These are phyloP conservation scores for Mycena venus DNA, from an alignment of 768 basidiomycete species.

Conservation along the genomic window DNA sequence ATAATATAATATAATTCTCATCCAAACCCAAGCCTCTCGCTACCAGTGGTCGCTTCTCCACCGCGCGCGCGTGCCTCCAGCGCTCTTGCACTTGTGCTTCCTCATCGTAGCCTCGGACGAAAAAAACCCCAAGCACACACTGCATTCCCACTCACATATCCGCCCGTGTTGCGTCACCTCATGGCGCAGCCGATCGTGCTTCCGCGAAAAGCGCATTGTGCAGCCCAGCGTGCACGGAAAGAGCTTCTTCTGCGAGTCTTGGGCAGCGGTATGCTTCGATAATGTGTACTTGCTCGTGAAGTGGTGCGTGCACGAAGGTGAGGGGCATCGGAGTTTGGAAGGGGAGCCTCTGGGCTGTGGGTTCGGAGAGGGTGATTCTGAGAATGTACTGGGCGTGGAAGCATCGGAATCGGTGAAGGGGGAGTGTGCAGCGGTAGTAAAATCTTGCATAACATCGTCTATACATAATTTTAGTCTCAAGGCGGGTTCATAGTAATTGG, in stretches of 20 bases:
- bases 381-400: neutral
- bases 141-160: constrained; percentile 66
- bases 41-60: too few relatives aligned
- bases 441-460: neutral
- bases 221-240: constrained; percentile 61
- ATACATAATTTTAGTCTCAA: neutral
- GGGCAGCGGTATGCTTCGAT: constrained; percentile 68
- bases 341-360: neutral
- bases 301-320: constrained; percentile 60
- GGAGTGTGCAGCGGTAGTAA: too few relatives aligned
- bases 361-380: neutral
- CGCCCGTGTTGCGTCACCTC: constrained; percentile 72
- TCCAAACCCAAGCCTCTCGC: too few relatives aligned
- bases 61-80: constrained; percentile 62
- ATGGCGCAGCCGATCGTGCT: constrained; percentile 69
- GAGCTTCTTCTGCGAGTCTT: constrained; percentile 56
- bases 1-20: too few relatives aligned
- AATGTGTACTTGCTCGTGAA: constrained; percentile 70
- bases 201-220: constrained; percentile 66
- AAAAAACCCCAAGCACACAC: constrained; percentile 67
- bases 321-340: constrained; percentile 59
- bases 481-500: neutral
- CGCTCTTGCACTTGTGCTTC: constrained; percentile 69
- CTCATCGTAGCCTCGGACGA: constrained; percentile 65
- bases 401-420: neutral